A percentile compares a stretch with the other conserved stretches of the same genome.
Conservation (phyloP, 2,329 filamentous ascomycete genomes). For the Myriosclerotinia duriaeana region DNA sequence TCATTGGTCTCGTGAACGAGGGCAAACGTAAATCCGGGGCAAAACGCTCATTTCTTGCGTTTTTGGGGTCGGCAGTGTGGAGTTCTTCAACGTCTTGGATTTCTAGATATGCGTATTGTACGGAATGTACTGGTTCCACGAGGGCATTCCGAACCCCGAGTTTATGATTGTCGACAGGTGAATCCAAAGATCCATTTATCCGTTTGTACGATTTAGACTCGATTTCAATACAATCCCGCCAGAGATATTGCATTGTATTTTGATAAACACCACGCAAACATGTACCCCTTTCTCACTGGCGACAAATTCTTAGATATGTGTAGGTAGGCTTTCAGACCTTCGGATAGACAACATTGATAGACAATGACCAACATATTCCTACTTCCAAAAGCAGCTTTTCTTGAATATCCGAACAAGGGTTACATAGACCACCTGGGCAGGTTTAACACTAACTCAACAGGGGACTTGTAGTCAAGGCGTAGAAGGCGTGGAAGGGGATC, state of each 20-base stretch:
- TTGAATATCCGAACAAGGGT: background rate
- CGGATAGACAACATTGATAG: background rate
- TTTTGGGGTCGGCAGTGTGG: background rate
- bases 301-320: background rate
- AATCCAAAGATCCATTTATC: background rate
- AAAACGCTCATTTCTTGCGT: background rate
- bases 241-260: background rate
- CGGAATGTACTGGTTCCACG: background rate
- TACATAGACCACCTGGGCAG: too few relatives aligned
- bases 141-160: background rate
- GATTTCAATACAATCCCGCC: background rate
- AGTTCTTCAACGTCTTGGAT: background rate
- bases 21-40: background rate
- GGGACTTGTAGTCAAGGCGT: slow-evolving; percentile 10
- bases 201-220: background rate
- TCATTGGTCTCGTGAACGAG: background rate
- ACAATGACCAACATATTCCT: background rate
- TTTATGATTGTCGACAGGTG: background rate
- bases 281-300: background rate
- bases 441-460: slow-evolving; percentile 6
- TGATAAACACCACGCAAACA: background rate
- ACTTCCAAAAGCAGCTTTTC: background rate
- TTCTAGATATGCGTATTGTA: background rate
- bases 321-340: background rate
- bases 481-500: background rate